Evolutionary conservation across 2,329 filamentous ascomycete species (phyloP), one percentile per base, ranked within the genome.

Genomic region (Fusarium metavorans): DNA sequence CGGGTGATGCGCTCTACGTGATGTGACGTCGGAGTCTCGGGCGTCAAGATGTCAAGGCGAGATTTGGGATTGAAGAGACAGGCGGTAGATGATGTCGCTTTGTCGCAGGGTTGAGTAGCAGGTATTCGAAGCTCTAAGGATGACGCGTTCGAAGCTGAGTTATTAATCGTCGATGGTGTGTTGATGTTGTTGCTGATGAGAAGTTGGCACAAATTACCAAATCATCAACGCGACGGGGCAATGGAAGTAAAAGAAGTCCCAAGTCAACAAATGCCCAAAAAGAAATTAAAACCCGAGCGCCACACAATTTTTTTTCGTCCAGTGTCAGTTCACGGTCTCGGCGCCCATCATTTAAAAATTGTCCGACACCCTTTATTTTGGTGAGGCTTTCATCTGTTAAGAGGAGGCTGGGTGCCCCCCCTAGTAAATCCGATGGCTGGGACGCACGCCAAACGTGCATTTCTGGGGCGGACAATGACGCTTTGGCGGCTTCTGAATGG

Each of bases 401-500:
- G 27, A 30, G 27, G 73, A 73, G 73, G 73, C 73, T 75, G 73
- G 73, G 66, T 18, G 57, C 35, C 32, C n/a, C n/a, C 43, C 60
- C 60, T 30, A 32, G 54, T 32, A 50, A 59, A 59, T 62, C 27
- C 34, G 57, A 73, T 75, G 73, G 73, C 73, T 75, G 73, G 73
- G 72, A 35, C 74, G 37, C 25, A 52, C 37, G 50, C 62, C 27
- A 25, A 48, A 50, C 43, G 23, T 50, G 43, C 45, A 54, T 23
- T 41, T 54, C 14, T 63, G 64, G 70, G 72, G 72, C 48, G 39
- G 50, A 3, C 54, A 30, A 60, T 75, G 66, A 73, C 70, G 57
- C 63, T 59, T 52, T 11, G 35, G 59, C 35, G 37, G 20, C 70
- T 14, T 75, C 66, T 75, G 63, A 71, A 75, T 75, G 73, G 73